Evolutionary conservation across 2,329 filamentous ascomycete genomes (phyloP).

Genomic region (Rutstroemia sp.): DNA sequence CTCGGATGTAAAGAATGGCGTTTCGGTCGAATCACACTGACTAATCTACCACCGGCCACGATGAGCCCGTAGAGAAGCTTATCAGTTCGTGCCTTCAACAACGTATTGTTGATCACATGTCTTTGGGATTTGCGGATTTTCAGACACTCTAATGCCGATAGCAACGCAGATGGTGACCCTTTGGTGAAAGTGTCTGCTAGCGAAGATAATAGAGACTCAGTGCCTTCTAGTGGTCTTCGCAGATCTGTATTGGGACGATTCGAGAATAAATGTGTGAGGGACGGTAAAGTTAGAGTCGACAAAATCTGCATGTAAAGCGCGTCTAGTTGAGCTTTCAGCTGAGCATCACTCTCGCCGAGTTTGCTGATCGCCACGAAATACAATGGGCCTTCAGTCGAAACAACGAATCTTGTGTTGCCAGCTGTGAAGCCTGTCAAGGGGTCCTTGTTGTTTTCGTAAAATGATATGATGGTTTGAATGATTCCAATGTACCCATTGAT

Average conservation of each 20-base stretch:
- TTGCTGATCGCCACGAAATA: conserved; percentile 92
- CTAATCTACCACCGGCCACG: conserved; percentile 84
- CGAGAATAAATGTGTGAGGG: conserved; percentile 77
- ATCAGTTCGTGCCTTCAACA: conserved; percentile 70
- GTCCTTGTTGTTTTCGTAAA: conserved; percentile 78
- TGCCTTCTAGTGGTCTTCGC: conserved; percentile 81
- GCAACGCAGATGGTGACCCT: conserved; percentile 79
- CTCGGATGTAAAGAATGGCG: conserved; percentile 93
- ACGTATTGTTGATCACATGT: conserved; percentile 75
- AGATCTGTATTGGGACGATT: conserved; percentile 91
- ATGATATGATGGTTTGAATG: conserved; percentile 95
- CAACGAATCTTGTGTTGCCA: conserved; percentile 77
- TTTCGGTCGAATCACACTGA: conserved; percentile 89
- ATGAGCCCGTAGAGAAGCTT: conserved; percentile 88
- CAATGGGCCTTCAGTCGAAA: conserved; percentile 76
- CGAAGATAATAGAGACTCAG: conserved; percentile 83
- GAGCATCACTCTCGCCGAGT: conserved; percentile 83
- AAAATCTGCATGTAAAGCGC: conserved; percentile 97
- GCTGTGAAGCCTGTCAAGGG: conserved; percentile 77
- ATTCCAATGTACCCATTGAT: conserved; percentile 94
- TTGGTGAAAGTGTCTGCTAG: conserved; percentile 90
- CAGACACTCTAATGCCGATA: conserved; percentile 90
- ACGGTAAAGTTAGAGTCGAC: conserved; percentile 86
- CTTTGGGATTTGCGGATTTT: conserved; percentile 84
- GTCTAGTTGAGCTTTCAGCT: conserved; percentile 81